A percentile compares a stretch with the other conserved stretches of the same genome.
phyloP scores from a whole-genome alignment of 441 rosid genomes.

The Cnidoscolus chayamansa region DNA sequence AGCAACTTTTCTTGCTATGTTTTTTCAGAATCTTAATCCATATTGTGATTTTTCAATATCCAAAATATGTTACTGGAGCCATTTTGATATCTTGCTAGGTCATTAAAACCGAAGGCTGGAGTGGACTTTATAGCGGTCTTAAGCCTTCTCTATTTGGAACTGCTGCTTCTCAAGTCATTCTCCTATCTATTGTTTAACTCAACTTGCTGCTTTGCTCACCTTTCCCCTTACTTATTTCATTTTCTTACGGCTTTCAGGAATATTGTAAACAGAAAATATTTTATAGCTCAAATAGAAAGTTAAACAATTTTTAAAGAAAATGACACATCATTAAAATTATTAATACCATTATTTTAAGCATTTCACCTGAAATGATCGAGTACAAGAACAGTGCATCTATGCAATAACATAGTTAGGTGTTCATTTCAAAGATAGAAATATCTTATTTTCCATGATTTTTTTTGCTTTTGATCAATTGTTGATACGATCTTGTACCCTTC shows the following conservation, averaged over 20 bases:
- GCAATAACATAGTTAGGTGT: no score
- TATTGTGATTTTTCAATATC: background rate
- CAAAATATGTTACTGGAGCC: no score
- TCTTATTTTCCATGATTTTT: background rate
- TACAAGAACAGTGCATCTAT: background rate
- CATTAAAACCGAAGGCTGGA: conserved; percentile 55
- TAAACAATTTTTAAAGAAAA: no score
- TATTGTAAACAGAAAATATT: no score
- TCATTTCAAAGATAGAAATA: background rate
- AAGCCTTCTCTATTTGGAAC: conserved; percentile 47
- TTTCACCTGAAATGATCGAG: background rate
- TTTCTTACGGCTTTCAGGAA: no score
- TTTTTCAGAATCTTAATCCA: background rate
- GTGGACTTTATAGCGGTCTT: conserved; percentile 37
- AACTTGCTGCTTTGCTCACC: no score
- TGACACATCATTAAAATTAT: no score
- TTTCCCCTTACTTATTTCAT: no score
- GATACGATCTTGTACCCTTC: background rate
- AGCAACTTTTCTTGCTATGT: background rate
- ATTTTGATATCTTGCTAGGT: conserved; percentile 28
- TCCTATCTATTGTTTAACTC: no score
- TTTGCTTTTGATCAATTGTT: background rate
- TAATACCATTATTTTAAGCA: no score
- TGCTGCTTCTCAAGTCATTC: conserved; percentile 52
- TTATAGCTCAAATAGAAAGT: no score